Percentiles rank a stretch among this genome's conserved stretches.
phyloP scores from a whole-genome alignment of 768 basidiomycete species.

The Phanerodontia chrysosporium region DNA sequence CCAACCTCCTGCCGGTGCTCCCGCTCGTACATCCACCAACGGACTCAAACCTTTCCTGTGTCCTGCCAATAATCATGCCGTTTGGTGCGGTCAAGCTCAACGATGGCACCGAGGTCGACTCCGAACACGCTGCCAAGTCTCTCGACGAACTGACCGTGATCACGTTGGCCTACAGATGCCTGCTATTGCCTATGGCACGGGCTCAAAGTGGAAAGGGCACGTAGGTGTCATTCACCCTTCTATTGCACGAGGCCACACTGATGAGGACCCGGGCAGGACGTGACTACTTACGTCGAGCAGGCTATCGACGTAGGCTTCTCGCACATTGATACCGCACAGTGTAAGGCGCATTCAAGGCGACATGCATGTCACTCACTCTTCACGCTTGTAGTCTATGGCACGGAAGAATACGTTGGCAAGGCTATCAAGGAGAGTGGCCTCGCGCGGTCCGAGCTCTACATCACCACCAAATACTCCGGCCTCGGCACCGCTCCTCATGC shows the following conservation, averaged over 20 bases:
- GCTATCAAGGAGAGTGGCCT: slow-evolving; percentile 34
- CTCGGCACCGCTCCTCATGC: slow-evolving; percentile 36
- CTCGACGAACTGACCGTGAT: neutral
- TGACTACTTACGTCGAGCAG: slow-evolving; percentile 48
- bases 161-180: slow-evolving; percentile 42
- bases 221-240: slow-evolving; percentile 8
- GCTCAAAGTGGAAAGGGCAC: slow-evolving; percentile 35
- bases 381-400: slow-evolving; percentile 28
- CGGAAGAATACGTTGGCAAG: slow-evolving; percentile 33
- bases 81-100: slow-evolving; percentile 30
- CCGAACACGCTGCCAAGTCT: neutral
- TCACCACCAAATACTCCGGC: slow-evolving; percentile 45
- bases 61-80: no score
- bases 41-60: no score
- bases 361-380: neutral
- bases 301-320: slow-evolving; percentile 58
- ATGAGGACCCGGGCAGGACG: slow-evolving; percentile 30
- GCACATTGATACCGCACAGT: slow-evolving; percentile 60
- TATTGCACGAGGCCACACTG: neutral
- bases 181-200: slow-evolving; percentile 59
- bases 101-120: slow-evolving; percentile 32
- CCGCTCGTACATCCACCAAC: neutral
- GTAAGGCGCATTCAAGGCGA: slow-evolving; percentile 26
- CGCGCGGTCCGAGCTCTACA: slow-evolving; percentile 29
- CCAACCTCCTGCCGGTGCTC: no score